Conservation (phyloP, 805 yeast genomes). For the Candida vaughaniae region DNA sequence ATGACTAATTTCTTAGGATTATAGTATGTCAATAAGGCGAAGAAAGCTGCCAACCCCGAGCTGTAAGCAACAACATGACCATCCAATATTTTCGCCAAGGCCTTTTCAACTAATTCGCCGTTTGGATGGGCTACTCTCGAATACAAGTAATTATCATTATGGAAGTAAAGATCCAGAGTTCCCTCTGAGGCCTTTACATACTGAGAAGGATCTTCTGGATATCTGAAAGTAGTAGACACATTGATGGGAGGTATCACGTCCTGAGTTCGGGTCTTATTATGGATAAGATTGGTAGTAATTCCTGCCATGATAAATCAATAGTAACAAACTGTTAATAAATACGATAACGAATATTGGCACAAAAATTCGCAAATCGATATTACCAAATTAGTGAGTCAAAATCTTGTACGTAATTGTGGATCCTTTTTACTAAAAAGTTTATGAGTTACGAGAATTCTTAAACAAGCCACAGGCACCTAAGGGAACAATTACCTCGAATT, state of each 20-base stretch:
- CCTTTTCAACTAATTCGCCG: slow-evolving; percentile 62
- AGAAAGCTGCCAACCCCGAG: slow-evolving; percentile 80
- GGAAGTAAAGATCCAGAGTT: slow-evolving; percentile 12
- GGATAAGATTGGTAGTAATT: slow-evolving; percentile 58
- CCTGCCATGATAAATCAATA: slow-evolving; percentile 43
- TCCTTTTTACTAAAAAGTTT: no score
- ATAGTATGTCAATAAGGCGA: slow-evolving; percentile 64
- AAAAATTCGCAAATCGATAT: no score
- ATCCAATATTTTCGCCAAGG: slow-evolving; percentile 57
- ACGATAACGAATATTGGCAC: no score
- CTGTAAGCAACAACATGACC: slow-evolving; percentile 69
- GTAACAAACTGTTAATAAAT: no score
- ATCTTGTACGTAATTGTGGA: no score
- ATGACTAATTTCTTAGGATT: slow-evolving; percentile 75
- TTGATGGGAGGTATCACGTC: slow-evolving; percentile 82
- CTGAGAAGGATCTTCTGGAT: slow-evolving; percentile 57
- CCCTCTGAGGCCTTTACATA: slow-evolving; percentile 43
- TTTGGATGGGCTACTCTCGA: slow-evolving; percentile 79
- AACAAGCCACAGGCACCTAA: no score
- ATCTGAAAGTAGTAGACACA: slow-evolving; percentile 75
- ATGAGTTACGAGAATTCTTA: no score
- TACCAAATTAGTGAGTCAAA: no score
- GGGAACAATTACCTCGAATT: no score
- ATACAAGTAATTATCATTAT: slow-evolving; percentile 34
- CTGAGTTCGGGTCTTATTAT: slow-evolving; percentile 51